Percentiles rank a stretch among this genome's conserved stretches.
Conservation (phyloP, 2,329 filamentous ascomycete species). For the Alternaria gansuensis region DNA sequence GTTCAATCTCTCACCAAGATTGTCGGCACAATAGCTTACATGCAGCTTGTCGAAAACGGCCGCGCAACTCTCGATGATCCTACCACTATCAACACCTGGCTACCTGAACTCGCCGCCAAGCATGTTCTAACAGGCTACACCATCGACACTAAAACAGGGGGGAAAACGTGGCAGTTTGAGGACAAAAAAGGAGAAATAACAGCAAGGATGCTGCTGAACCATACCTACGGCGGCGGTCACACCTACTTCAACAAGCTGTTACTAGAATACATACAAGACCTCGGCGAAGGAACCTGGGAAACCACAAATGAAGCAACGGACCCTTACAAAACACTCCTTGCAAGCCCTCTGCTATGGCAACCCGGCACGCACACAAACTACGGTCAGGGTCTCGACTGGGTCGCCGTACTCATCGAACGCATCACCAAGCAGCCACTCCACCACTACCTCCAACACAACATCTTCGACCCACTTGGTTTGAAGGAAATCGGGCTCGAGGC, state of each 20-base stretch:
- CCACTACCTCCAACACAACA: slow-evolving; percentile 27
- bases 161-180: slow-evolving; percentile 26
- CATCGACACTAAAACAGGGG: slow-evolving; percentile 3
- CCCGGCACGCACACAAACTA: slow-evolving; percentile 62
- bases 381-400: slow-evolving; percentile 61
- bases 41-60: slow-evolving; percentile 36
- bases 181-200: slow-evolving; percentile 29
- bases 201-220: slow-evolving; percentile 56
- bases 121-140: slow-evolving; percentile 30
- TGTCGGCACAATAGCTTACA: slow-evolving; percentile 36
- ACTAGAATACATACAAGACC: slow-evolving; percentile 23
- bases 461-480: slow-evolving; percentile 33
- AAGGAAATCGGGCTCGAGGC: slow-evolving; percentile 27
- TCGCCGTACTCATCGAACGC: slow-evolving; percentile 57
- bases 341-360: slow-evolving; percentile 40
- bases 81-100: slow-evolving; percentile 20
- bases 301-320: slow-evolving; percentile 27
- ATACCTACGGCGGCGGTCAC: slow-evolving; percentile 59
- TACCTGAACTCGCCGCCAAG: slow-evolving; percentile 36
- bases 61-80: slow-evolving; percentile 32
- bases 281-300: slow-evolving; percentile 17
- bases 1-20: slow-evolving; percentile 39
- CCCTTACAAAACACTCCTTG: slow-evolving; percentile 23
- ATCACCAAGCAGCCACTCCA: slow-evolving; percentile 52
- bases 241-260: slow-evolving; percentile 56